Evolutionary conservation across 75 land plant species (phyloP).

Genomic region (Cryptomeria japonica): DNA sequence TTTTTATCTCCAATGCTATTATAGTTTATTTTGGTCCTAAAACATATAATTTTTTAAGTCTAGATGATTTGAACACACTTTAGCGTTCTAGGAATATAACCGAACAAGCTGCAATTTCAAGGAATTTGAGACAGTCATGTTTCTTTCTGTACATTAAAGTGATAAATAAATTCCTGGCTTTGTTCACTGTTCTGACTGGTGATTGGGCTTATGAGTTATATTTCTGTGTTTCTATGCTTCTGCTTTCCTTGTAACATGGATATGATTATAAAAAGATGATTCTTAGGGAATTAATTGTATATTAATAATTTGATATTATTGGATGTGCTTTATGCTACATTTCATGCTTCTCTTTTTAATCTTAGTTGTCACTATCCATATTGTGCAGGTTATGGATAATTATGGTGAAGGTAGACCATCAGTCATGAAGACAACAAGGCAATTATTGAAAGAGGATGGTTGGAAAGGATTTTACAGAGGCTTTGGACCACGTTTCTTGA

Average conservation of each 20-base stretch:
- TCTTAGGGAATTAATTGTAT: not conserved
- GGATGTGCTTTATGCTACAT: not conserved
- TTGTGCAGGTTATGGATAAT: conserved; percentile 82
- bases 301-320: not conserved
- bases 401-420: conserved; percentile 79
- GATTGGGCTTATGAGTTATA: not conserved
- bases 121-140: not conserved
- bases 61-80: not conserved
- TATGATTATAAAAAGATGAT: not conserved
- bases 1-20: not conserved
- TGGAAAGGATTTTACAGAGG: conserved; percentile 94
- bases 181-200: not conserved
- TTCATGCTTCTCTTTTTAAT: not conserved
- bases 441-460: conserved; percentile 79
- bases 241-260: not conserved
- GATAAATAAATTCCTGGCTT: not conserved
- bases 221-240: not conserved
- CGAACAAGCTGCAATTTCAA: not conserved
- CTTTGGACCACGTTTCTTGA: conserved; percentile 88
- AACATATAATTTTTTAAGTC: not conserved
- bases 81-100: not conserved
- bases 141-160: conserved; percentile 4
- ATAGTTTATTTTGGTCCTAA: not conserved
- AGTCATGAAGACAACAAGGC: conserved; percentile 56
- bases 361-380: not conserved